These are phyloP conservation scores for Hemileccinum rubropunctum DNA, from an alignment of 768 basidiomycete species.

Conservation along the genomic window DNA sequence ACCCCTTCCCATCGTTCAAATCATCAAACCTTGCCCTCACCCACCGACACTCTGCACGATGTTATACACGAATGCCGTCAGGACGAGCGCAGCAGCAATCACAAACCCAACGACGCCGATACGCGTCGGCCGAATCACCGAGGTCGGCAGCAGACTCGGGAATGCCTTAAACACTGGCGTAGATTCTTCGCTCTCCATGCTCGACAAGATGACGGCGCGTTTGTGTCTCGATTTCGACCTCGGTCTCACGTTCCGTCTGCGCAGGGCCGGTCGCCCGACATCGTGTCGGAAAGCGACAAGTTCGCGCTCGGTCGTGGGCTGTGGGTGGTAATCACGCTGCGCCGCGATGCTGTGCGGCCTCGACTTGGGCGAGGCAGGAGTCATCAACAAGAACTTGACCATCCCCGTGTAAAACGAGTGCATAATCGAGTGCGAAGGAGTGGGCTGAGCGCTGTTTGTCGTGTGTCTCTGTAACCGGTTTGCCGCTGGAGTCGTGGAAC, in stretches of 20 bases:
- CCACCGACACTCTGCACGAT: slow-evolving; percentile 6
- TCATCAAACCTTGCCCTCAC: no score
- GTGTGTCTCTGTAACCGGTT: neutral
- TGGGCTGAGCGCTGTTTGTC: slow-evolving; percentile 5
- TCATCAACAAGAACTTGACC: slow-evolving; percentile 22
- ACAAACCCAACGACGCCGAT: slow-evolving; percentile 7
- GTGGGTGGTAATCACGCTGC: slow-evolving; percentile 3
- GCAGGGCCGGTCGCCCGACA: neutral
- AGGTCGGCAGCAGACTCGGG: slow-evolving; percentile 5
- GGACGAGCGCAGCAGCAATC: slow-evolving; percentile 7
- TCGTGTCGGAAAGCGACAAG: neutral
- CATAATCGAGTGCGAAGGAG: slow-evolving; percentile 10
- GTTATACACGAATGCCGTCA: slow-evolving; percentile 17
- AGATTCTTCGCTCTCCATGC: neutral
- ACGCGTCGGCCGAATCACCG: slow-evolving; percentile 8
- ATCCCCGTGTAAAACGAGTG: slow-evolving; percentile 17
- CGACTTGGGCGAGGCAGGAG: slow-evolving; percentile 2
- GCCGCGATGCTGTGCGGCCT: slow-evolving; percentile 3
- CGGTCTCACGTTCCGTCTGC: no score
- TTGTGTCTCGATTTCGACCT: neutral
- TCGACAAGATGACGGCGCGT: slow-evolving; percentile 8
- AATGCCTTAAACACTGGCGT: slow-evolving; percentile 13
- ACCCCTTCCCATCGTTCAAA: no score
- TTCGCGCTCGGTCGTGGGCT: slow-evolving; percentile 3
- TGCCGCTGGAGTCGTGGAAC: neutral